Conservation (phyloP, 257 asterid species). For the Lavandula angustifolia region DNA sequence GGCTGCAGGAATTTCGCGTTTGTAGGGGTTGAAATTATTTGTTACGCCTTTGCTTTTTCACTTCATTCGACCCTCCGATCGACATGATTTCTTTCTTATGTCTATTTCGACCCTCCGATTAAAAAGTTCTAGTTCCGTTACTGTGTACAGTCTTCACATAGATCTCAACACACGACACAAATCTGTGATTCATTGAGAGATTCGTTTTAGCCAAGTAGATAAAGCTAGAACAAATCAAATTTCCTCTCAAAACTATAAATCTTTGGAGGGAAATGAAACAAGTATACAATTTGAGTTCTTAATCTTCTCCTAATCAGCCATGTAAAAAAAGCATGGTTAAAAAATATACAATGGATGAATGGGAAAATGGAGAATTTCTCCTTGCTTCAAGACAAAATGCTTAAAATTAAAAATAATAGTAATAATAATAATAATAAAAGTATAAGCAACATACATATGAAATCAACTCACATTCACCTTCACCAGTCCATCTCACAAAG, state of each 20-base stretch:
- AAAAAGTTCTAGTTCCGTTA: no score
- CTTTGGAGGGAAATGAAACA: background rate
- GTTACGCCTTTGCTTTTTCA: no score
- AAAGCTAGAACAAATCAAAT: background rate
- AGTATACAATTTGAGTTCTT: background rate
- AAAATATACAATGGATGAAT: no score
- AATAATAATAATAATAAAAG: no score
- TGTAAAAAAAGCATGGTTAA: no score
- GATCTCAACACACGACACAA: conserved; percentile 18
- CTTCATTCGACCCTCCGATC: no score
- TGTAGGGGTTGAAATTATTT: no score
- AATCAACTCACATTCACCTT: conserved; percentile 26
- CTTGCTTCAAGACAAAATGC: background rate
- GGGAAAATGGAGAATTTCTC: background rate
- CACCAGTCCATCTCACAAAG: conserved; percentile 16
- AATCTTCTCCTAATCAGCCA: background rate
- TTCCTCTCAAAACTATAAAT: background rate
- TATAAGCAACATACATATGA: conserved; percentile 16
- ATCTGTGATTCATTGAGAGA: background rate
- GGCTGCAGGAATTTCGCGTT: no score
- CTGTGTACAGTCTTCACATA: no score
- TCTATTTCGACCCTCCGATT: no score
- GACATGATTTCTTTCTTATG: no score
- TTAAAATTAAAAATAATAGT: no score
- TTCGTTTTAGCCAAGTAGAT: background rate